Percentiles rank a stretch among this genome's conserved stretches.
Conservation (phyloP, 805 yeast genomes). For the Saturnispora mendoncae region DNA sequence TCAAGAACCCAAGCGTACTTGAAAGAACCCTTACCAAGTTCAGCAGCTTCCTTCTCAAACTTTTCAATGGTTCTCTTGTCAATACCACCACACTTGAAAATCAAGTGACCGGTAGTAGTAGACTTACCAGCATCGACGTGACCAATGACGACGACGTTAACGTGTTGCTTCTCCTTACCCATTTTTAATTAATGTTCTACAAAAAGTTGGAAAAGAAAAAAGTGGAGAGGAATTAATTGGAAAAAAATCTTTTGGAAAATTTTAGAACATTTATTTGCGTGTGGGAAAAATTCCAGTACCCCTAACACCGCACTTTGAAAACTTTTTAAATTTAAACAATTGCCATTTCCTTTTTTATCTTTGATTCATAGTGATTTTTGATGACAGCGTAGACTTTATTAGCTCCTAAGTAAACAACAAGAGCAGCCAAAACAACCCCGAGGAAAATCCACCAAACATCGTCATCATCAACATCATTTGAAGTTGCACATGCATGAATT, state of each 20-base stretch:
- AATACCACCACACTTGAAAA: constrained; percentile 95
- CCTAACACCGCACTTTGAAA: not conserved
- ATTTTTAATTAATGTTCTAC: constrained; percentile 8
- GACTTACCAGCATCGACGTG: constrained; percentile 99
- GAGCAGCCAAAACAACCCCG: constrained; percentile 37
- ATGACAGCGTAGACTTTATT: constrained; percentile 32
- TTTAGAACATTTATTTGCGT: not conserved
- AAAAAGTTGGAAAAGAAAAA: constrained; percentile 2
- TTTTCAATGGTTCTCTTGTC: constrained; percentile 97
- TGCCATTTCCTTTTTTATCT: too few species aligned
- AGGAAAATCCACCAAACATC: constrained; percentile 60
- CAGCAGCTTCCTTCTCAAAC: constrained; percentile 97
- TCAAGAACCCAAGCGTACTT: constrained; percentile 97
- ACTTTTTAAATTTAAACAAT: not conserved
- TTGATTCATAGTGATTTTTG: constrained; percentile 16
- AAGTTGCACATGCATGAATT: constrained; percentile 78
- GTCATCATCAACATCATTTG: constrained; percentile 54
- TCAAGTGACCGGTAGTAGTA: constrained; percentile 98
- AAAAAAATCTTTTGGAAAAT: constrained; percentile 2
- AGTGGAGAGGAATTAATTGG: not conserved
- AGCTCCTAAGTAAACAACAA: constrained; percentile 35
- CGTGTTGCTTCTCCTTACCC: constrained; percentile 97
- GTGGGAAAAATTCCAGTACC: not conserved
- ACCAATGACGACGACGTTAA: constrained; percentile 99
- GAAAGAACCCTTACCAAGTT: constrained; percentile 95